Conservation (phyloP, 129 eudicot genomes). For the Saposhnikovia divaricata region DNA sequence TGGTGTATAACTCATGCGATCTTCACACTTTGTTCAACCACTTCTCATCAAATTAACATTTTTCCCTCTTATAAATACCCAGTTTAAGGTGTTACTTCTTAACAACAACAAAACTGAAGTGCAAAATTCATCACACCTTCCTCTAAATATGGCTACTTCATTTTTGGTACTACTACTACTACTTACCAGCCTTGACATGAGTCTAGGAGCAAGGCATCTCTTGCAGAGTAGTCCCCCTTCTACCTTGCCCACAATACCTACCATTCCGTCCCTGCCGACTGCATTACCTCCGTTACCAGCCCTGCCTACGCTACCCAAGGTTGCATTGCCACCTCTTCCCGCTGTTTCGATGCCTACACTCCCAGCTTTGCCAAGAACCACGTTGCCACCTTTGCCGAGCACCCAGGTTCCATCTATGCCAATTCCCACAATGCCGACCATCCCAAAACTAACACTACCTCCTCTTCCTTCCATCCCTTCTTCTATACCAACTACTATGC, state of each 20-base stretch:
- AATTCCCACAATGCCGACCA: neutral
- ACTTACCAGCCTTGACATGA: slow-evolving; percentile 10
- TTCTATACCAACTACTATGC: slow-evolving; percentile 18
- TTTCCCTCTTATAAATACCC: slow-evolving; percentile 10
- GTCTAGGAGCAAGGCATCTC: slow-evolving; percentile 9
- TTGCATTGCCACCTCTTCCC: slow-evolving; percentile 12
- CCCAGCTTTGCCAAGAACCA: slow-evolving; percentile 5
- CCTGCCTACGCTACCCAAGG: neutral
- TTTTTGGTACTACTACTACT: neutral
- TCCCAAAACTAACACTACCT: slow-evolving; percentile 9
- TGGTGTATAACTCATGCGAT: neutral
- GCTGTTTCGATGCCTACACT: neutral
- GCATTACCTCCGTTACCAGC: slow-evolving; percentile 9
- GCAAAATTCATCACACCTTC: neutral
- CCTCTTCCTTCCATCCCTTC: slow-evolving; percentile 11
- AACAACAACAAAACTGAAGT: neutral
- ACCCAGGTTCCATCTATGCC: neutral
- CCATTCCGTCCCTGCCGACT: neutral
- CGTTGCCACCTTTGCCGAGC: slow-evolving; percentile 8
- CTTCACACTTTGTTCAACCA: neutral
- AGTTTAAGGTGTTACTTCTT: neutral
- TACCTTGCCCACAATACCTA: slow-evolving; percentile 2
- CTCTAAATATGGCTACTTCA: neutral
- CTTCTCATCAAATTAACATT: neutral
- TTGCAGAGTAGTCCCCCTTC: slow-evolving; percentile 1